A percentile compares a stretch with the other conserved stretches of the same genome.
These are phyloP conservation scores for Actinidia chinensis DNA, from an alignment of 179 eudicot species.

Conservation along the genomic window DNA sequence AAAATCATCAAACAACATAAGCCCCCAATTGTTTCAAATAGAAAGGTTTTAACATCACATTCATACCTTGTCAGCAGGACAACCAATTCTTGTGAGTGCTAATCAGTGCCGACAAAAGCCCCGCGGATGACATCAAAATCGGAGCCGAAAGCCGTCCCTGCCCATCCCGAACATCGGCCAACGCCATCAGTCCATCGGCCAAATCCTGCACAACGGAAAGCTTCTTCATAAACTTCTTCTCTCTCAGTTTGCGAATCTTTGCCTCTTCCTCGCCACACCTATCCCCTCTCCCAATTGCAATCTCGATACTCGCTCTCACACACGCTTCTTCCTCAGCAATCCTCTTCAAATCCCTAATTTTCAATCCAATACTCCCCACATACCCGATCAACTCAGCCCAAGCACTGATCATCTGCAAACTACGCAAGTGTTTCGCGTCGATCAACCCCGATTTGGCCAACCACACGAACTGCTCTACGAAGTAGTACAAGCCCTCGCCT, in stretches of 20 bases:
- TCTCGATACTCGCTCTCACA: conserved; percentile 43
- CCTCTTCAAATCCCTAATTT: conserved; percentile 55
- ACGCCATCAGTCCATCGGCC: conserved; percentile 88
- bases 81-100: conserved; percentile 89
- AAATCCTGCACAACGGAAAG: conserved; percentile 79
- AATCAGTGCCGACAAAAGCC: conserved; percentile 78
- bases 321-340: conserved; percentile 50
- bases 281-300: conserved; percentile 40
- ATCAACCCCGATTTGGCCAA: conserved; percentile 73
- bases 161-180: conserved; percentile 73
- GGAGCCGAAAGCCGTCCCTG: conserved; percentile 61
- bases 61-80: conserved; percentile 47
- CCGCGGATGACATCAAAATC: conserved; percentile 64
- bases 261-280: conserved; percentile 35
- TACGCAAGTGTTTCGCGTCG: conserved; percentile 31
- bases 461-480: conserved; percentile 91
- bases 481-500: conserved; percentile 83
- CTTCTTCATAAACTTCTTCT: conserved; percentile 66
- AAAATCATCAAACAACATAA: background rate
- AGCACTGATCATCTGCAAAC: conserved; percentile 63
- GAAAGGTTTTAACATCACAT: background rate
- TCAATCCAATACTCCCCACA: conserved; percentile 71
- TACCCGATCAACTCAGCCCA: conserved; percentile 89
- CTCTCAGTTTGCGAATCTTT: conserved; percentile 44
- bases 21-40: background rate